phyloP scores from a whole-genome alignment of 116 monocot genomes.

The Trichopus zeylanicus region DNA sequence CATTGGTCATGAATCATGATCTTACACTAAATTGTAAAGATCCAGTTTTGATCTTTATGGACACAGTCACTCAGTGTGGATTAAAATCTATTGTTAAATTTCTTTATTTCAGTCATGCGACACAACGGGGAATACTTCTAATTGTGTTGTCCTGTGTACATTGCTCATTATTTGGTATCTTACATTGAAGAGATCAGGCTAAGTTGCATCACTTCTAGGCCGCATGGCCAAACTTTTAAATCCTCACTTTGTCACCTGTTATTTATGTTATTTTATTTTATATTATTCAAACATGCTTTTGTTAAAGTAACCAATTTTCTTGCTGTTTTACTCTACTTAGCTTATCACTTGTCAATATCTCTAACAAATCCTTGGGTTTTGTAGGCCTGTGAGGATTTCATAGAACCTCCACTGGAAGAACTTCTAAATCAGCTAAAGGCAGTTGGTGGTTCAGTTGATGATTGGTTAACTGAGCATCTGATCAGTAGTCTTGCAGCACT shows the following conservation, averaged over 20 bases:
- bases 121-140: too few species aligned
- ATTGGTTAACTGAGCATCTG: slow-evolving; percentile 56
- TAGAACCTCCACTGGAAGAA: slow-evolving; percentile 69
- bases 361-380: slow-evolving; percentile 6
- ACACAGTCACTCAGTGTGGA: too few species aligned
- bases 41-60: too few species aligned
- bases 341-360: neutral
- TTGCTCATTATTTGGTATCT: too few species aligned
- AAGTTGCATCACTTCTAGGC: neutral
- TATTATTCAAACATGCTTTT: neutral
- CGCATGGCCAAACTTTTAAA: neutral
- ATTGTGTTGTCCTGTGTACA: neutral
- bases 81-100: too few species aligned
- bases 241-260: neutral
- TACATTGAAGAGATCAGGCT: too few species aligned
- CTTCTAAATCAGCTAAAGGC: slow-evolving; percentile 68
- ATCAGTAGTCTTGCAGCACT: slow-evolving; percentile 37
- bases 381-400: slow-evolving; percentile 75
- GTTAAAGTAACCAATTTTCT: neutral
- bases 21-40: too few species aligned
- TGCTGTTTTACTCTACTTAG: neutral
- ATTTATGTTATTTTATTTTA: neutral
- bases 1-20: too few species aligned
- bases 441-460: slow-evolving; percentile 28
- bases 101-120: too few species aligned